These are phyloP conservation scores for Ophiostoma angusticollis DNA, from an alignment of 2,329 filamentous ascomycete species.

Conservation along the genomic window DNA sequence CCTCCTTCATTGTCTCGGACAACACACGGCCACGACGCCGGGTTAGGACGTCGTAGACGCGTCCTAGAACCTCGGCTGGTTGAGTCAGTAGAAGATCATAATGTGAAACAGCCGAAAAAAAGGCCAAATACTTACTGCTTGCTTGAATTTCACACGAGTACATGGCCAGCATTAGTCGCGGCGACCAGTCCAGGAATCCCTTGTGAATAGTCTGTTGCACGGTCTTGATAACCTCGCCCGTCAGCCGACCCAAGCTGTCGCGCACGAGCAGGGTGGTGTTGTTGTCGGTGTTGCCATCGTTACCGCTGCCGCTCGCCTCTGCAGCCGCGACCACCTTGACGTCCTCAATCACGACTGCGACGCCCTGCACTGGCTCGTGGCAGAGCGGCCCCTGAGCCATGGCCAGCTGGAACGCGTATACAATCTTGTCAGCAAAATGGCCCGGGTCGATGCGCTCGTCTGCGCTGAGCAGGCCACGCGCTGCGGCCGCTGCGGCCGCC, in stretches of 20 bases:
- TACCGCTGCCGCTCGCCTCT: no score
- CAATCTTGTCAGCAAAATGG: constrained; percentile 79
- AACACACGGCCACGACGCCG: constrained; percentile 80
- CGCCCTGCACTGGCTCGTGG: constrained; percentile 82
- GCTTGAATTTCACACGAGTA: constrained; percentile 97
- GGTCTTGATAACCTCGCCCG: constrained; percentile 84
- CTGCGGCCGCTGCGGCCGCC: constrained; percentile 18
- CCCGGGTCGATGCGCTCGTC: constrained; percentile 42
- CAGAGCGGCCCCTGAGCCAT: constrained; percentile 83
- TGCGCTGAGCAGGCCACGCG: constrained; percentile 21
- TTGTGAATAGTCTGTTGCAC: constrained; percentile 71
- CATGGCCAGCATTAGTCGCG: constrained; percentile 91
- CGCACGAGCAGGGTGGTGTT: constrained; percentile 18
- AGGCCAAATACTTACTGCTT: constrained; percentile 45
- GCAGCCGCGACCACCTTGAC: constrained; percentile 47
- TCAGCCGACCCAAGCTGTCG: constrained; percentile 65
- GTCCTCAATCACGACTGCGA: constrained; percentile 82
- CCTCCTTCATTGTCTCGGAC: constrained; percentile 83
- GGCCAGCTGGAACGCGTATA: constrained; percentile 87
- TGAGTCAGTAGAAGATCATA: not conserved
- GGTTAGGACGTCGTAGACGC: constrained; percentile 96
- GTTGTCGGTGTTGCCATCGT: constrained; percentile 19
- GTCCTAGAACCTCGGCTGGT: constrained; percentile 75
- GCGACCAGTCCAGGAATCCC: constrained; percentile 91
- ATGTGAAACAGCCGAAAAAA: not conserved